Base-by-base conservation (phyloP, 148 eudicot species). In the Silene latifolia region DNA sequence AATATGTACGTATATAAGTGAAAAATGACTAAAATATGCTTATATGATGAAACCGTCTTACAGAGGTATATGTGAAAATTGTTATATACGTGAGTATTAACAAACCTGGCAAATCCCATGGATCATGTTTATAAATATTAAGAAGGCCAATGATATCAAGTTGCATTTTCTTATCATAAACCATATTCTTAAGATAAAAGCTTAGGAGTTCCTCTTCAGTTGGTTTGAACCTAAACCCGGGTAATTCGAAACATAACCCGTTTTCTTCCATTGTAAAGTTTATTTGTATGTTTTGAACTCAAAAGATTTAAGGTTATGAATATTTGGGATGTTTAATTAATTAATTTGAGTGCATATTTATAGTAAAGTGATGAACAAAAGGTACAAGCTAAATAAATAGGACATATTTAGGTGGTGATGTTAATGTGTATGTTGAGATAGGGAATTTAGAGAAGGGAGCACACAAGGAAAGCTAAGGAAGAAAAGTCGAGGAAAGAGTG, bases 211-310 rank as follows among this genome's bases (percentile, higher is more conserved):
- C 98, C 76, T 93, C 91, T 48, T 93, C 97, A 0, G 98, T 93
- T 0, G 98, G 98, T 71, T 93, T 97, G 48, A 91, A 93, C 17
- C 97, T 81, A 60, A 93, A 93, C 4, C 98, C 97, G 4, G 97
- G 98, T 69, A 93, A 77, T 25, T 80, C 84, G 25, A 88, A 75
- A 77, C 81, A 78, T 17, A 71, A 23, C 10, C 78, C 14, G 18
- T 78, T 51, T 53, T 78, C 85, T 63, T 82, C 90, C 91, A 87
- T 91, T 68, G 63, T 25, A 15, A 51, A 51, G 29, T 27, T 27
- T 27, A 27, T 48, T 51, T 51, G 15, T 48, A 13, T 48, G 54
- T 48, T 48, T 48, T 48, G 54, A 0, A 48, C 54, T 48, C 54
- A 48, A 48, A 48, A 48, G 7, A 56, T 42, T 63, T 42, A 5